Base-by-base conservation (phyloP, 495 filamentous ascomycete genomes). In the Venustampulla echinocandica region DNA sequence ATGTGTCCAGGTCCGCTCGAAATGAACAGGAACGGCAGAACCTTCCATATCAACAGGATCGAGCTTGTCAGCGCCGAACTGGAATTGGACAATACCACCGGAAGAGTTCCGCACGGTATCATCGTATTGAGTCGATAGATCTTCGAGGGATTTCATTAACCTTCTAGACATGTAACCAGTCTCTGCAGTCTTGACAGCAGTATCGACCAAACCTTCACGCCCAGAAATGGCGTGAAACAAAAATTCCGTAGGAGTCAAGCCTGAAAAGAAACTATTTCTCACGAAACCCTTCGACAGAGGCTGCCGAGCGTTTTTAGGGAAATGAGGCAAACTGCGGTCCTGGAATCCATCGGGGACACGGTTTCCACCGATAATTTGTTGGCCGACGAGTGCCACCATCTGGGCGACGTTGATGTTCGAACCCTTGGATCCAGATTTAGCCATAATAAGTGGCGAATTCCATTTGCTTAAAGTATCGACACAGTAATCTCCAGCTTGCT, bases 81-180 rank as follows among this genome's bases (percentile, higher is more conserved):
- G 87, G 65, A 97, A 97, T 62, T 98, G 93, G 2, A 97, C 87
- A 52, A 98, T 82, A 17, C 78, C 79, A 28, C 80, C 79, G 11
- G 80, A 81, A 1, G 86, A 92, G 24, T 89, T 96, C 40, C 92
- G 79, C 1, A 98, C 93, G 1, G 93, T 97, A 58, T 92, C 74
- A 61, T 98, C 92, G 54, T 98, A 98, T 56, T 84, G 74, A 0
- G 84, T 83, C 0, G 87, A 92, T 6, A 97, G 69, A 74, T 98
- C 92, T 60, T 98, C 92, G 27, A 98, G 70, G 0, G 86, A 92
- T 67, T 98, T 98, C 92, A 98, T 97, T 63, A 98, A 64, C 33
- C 92, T 82, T 67, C 92, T 80, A 49, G 90, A 96, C 93, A 98
- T 98, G 68, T 98, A 98, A 44, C 92, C 92, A 4, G 92, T 98